phyloP scores from a whole-genome alignment of 202 grass and related monocot genomes.

The Digitaria exilis region DNA sequence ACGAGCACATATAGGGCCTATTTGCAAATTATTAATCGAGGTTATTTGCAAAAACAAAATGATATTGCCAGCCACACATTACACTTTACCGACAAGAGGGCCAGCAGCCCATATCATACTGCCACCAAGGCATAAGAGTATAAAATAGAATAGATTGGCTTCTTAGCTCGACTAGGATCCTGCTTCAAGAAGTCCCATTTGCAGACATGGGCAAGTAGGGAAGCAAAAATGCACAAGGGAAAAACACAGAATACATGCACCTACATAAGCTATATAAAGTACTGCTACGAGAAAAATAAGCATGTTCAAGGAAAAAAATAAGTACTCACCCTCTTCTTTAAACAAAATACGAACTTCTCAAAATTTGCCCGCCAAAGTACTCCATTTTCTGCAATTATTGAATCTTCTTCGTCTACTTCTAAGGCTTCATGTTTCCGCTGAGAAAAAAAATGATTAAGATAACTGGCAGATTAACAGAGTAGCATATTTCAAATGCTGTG shows the following conservation, averaged over 20 bases:
- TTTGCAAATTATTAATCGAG: too few relatives aligned
- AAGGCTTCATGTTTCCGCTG: slow-evolving; percentile 77
- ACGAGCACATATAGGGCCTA: too few relatives aligned
- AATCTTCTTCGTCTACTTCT: slow-evolving; percentile 78
- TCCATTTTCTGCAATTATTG: slow-evolving; percentile 75
- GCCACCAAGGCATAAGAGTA: too few relatives aligned
- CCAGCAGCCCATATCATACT: too few relatives aligned
- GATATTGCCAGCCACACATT: too few relatives aligned
- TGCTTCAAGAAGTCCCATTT: slow-evolving; percentile 31
- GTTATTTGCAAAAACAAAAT: too few relatives aligned
- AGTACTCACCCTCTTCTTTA: slow-evolving; percentile 74
- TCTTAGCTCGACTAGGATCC: background rate
- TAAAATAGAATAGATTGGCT: slow-evolving; percentile 2
- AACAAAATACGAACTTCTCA: slow-evolving; percentile 71
- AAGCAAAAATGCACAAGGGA: slow-evolving; percentile 7
- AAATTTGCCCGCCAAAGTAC: slow-evolving; percentile 83
- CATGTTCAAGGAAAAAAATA: background rate
- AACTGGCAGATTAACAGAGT: slow-evolving; percentile 29
- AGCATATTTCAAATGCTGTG: slow-evolving; percentile 13
- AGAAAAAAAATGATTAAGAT: slow-evolving; percentile 20
- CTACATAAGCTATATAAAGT: slow-evolving; percentile 24
- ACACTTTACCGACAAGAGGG: too few relatives aligned
- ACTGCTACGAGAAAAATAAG: slow-evolving; percentile 15
- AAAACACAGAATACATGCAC: background rate
- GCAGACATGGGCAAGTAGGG: background rate